Evolutionary conservation across 768 basidiomycete genomes (phyloP).

Genomic region (Leccinum imitatum): DNA sequence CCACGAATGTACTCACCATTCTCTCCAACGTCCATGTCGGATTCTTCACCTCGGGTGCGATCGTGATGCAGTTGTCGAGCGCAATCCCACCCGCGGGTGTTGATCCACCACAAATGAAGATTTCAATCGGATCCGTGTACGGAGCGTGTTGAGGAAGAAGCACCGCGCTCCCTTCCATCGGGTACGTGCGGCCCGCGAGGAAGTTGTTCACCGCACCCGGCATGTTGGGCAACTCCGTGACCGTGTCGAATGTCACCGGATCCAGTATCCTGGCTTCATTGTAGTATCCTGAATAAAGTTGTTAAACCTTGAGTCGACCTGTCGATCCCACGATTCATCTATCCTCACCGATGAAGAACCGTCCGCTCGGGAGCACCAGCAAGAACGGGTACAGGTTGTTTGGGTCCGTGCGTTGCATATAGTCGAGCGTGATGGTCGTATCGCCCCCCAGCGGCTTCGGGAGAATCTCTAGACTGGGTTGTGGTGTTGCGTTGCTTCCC

Average conservation of each 20-base stretch:
- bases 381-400: conserved; percentile 82
- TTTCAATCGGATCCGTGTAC: conserved; percentile 56
- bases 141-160: conserved; percentile 25
- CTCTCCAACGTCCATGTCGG: conserved; percentile 72
- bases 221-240: conserved; percentile 62
- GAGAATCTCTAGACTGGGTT: conserved; percentile 70
- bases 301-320: background rate
- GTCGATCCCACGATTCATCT: background rate
- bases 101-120: conserved; percentile 78
- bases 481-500: conserved; percentile 66
- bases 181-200: conserved; percentile 75
- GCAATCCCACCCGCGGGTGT: conserved; percentile 49
- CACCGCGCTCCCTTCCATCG: conserved; percentile 69
- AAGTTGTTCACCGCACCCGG: conserved; percentile 74
- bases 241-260: conserved; percentile 61
- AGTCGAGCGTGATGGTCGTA: conserved; percentile 62
- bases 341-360: conserved; percentile 66
- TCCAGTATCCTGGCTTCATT: conserved; percentile 80
- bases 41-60: conserved; percentile 60
- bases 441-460: conserved; percentile 65
- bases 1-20: conserved; percentile 53
- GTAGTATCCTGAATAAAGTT: conserved; percentile 56
- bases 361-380: conserved; percentile 64
- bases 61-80: conserved; percentile 71
- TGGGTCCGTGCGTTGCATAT: conserved; percentile 70